Evolutionary conservation across 805 yeast species (phyloP), one percentile per base, ranked within the genome.

Genomic region (Zygosaccharomyces rouxii): DNA sequence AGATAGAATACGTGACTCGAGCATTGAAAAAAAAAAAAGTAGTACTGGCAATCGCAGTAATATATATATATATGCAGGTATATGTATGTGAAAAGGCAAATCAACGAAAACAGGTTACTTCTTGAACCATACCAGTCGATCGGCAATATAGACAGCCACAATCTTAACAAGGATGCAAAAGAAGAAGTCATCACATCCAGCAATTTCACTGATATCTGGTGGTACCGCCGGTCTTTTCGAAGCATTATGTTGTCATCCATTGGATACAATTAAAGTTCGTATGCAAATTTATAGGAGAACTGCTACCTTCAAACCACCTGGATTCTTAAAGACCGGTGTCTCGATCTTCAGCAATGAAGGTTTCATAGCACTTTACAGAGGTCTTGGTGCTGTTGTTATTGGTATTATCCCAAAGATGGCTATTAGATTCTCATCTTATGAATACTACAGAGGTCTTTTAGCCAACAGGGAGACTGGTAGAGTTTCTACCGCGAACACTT

Each of bases 401-500:
- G 99, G 99, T 50, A 92, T 92, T 62, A 96, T 92, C 45, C 99
- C 99, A 49, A 92, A 92, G 68, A 92, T 92, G 99, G 98, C 97
- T 30, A 87, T 92, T 56, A 79, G 99, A 65, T 92, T 92, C 74
- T 85, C 96, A 37, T 86, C 97, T 3, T 92, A 89, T 67, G 98
- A 92, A 71, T 84, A 82, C 62, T 88, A 85, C 74, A 83, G 95
- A 70, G 75, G 82, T 10, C 67, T 80, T 49, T 75, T 92, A 54
- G 78, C 79, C 31, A 79, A 81, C 50, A 67, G 69, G 43, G 75
- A 75, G 44, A 80, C 86, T 46, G 85, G 89, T 22, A 70, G 74
- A 10, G 82, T 89, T 47, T 66, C 86, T 37, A 86, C 97, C 4
- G 78, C 80, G 42, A 78, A 81, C 59, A 87, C 90, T 9, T 92